Percentiles rank a stretch among this genome's conserved stretches.
phyloP scores from a whole-genome alignment of 2,329 filamentous ascomycete species.

The Fusarium abutilonis region DNA sequence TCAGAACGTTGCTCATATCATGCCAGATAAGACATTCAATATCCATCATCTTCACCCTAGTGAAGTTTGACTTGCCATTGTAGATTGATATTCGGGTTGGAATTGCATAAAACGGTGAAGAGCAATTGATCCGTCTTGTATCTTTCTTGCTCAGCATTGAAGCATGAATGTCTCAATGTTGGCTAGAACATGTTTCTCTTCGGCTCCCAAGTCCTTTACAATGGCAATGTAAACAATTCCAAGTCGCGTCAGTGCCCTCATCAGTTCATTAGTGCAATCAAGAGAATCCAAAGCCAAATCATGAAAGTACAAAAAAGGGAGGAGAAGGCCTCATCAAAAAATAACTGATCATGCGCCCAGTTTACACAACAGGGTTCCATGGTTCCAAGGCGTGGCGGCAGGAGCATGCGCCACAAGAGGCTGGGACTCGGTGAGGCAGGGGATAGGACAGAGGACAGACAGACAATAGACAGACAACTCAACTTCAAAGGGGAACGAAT shows the following conservation, averaged over 20 bases:
- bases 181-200: no score
- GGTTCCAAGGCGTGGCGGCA: constrained; percentile 25
- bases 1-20: background rate
- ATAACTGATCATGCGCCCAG: constrained; percentile 26
- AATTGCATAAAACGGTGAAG: no score
- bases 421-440: constrained; percentile 32
- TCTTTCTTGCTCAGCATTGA: no score
- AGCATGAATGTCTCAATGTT: no score
- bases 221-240: background rate
- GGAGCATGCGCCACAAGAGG: constrained; percentile 20
- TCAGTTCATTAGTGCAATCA: background rate
- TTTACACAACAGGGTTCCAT: constrained; percentile 9
- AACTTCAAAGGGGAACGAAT: constrained; percentile 35
- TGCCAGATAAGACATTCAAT: background rate
- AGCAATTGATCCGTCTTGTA: no score
- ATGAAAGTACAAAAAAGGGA: background rate
- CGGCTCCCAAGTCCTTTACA: no score
- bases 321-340: constrained; percentile 20
- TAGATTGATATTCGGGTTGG: background rate
- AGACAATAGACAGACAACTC: constrained; percentile 16
- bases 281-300: background rate
- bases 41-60: background rate
- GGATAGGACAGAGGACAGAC: constrained; percentile 38
- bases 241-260: background rate
- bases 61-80: background rate